phyloP scores from a whole-genome alignment of 1,284 basidiomycete species.

The Caloboletus firmus region DNA sequence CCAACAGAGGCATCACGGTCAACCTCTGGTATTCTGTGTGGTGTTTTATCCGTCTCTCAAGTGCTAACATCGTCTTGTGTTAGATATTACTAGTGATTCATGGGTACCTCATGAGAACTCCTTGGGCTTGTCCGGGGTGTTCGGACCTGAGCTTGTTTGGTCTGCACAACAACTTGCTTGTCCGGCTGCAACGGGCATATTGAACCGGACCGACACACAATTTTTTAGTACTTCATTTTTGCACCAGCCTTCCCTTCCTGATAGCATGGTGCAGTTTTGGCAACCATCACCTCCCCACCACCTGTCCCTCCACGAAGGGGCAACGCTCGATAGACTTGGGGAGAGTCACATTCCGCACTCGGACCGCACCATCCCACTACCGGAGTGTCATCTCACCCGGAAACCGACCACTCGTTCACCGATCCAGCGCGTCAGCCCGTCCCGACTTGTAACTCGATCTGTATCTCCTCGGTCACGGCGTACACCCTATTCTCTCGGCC shows the following conservation, averaged over 20 bases:
- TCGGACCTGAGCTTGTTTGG: neutral
- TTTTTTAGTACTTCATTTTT: neutral
- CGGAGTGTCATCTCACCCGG: neutral
- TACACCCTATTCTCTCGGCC: constrained; percentile 9
- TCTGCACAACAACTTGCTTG: neutral
- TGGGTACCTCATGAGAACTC: constrained; percentile 3
- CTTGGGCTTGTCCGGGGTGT: neutral
- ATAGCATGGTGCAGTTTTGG: neutral
- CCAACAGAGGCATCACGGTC: neutral
- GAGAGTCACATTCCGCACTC: neutral
- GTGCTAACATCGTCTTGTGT: neutral
- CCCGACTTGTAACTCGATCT: neutral
- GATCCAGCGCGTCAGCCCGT: neutral
- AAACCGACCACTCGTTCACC: neutral
- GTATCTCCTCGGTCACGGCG: neutral
- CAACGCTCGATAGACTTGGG: neutral
- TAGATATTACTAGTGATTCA: neutral
- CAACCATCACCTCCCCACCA: neutral
- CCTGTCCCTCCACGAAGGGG: neutral
- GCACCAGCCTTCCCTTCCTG: neutral
- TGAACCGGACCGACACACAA: neutral
- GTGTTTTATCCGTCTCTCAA: neutral
- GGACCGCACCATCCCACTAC: neutral
- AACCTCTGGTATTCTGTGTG: constrained; percentile 3
- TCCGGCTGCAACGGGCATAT: neutral